A percentile compares a stretch with the other conserved stretches of the same genome.
phyloP scores from a whole-genome alignment of 345 rosid species.

The Eucalyptus pauciflora region DNA sequence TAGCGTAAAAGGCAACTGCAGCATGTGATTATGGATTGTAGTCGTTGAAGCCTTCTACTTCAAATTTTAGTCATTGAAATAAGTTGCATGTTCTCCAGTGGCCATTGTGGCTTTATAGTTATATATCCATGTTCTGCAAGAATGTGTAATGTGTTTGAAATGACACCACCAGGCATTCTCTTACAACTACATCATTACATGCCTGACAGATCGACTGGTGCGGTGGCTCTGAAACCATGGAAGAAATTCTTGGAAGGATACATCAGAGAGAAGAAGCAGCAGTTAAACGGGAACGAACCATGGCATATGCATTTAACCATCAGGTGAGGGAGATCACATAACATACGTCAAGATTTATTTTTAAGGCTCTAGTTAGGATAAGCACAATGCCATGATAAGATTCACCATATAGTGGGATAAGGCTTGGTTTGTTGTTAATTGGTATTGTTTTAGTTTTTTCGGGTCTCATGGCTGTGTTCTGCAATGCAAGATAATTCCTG shows the following conservation, averaged over 20 bases:
- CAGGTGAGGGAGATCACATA: slow-evolving; percentile 37
- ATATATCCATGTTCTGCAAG: not conserved
- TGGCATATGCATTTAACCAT: slow-evolving; percentile 97
- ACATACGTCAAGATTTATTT: not conserved
- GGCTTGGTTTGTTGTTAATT: not conserved
- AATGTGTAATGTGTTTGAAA: not conserved
- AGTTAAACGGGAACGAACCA: slow-evolving; percentile 78
- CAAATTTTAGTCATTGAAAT: not conserved
- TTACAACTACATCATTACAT: not conserved
- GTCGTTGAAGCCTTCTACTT: not conserved
- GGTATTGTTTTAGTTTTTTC: not conserved
- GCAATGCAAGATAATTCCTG: not conserved
- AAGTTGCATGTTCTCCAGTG: not conserved
- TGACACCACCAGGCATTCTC: not conserved
- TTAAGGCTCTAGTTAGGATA: not conserved
- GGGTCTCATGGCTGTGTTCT: not conserved
- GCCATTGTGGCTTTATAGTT: not conserved
- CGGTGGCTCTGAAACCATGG: slow-evolving; percentile 71
- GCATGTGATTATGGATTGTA: not conserved
- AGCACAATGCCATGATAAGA: not conserved
- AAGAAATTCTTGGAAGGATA: slow-evolving; percentile 58
- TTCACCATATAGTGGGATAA: not conserved
- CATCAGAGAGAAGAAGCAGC: slow-evolving; percentile 84
- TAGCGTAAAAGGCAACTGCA: not conserved
- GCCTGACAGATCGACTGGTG: slow-evolving; percentile 78